Base-by-base conservation (phyloP, 169 alveolate genomes). In the Babesia divergens region DNA sequence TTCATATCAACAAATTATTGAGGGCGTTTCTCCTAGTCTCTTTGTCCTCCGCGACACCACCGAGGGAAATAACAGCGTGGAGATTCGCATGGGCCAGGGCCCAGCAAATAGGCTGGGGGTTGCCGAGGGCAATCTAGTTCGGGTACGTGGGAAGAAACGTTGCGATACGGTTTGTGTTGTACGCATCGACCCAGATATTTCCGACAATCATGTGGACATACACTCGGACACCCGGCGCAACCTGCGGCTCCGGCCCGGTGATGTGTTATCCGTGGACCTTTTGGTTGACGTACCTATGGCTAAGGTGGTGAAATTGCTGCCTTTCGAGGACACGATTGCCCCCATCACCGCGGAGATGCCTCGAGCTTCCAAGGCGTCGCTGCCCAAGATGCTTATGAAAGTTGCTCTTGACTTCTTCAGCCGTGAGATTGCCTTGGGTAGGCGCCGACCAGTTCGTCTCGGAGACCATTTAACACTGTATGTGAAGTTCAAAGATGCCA, bases 41-140 rank as follows among this genome's bases (percentile, higher is more conserved):
- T 77, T 77, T 43, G 67, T 77, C 9, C 34, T 77, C 22, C 24
- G 40, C 22, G 86, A 59, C 34, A 65, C 82, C 14, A 55, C 59
- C 18, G 86, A 70, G 8, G 86, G 86, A n/a, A 77, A 68, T 24
- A 77, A 60, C 72, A 53, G 37, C 43, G 76, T 67, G 3, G 67
- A 60, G 43, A 59, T 77, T 0, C 71, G 54, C 67, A 80, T 80
- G 59, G 88, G 88, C 0, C 60, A 69, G 70, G 74, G 60, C 13
- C 88, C 68, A 16, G 84, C 84, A n/a, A 80, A 80, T 42, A 70
- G n/a, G 35, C 60, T 80, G 29, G 74, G 80, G 16, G 52, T 80
- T 6, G 65, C 75, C 26, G 62, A 64, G 43, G 88, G 88, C 34
- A 59, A 69, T 35, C 32, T 62, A 16, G 80, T 80, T 6, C 56